phyloP scores from a whole-genome alignment of 2,329 filamentous ascomycete species.

The Calonectria montana region DNA sequence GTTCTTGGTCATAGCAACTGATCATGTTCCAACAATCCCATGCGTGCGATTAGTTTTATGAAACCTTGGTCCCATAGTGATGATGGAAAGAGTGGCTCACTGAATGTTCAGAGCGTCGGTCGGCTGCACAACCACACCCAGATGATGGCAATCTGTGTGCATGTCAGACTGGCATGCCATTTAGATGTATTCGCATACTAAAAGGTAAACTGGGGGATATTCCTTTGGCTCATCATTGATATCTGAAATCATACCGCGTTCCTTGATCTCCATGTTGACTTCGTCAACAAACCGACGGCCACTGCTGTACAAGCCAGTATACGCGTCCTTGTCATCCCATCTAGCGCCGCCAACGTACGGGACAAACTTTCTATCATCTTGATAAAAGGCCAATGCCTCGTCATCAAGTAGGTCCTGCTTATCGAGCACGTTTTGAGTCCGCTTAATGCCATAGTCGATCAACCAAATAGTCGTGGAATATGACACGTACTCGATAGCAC shows the following conservation, averaged over 20 bases:
- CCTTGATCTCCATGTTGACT: neutral
- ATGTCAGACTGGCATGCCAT: neutral
- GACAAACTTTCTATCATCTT: neutral
- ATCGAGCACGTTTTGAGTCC: neutral
- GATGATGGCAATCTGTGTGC: neutral
- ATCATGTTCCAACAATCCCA: too few species aligned
- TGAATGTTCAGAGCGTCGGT: too few species aligned
- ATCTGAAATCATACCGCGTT: neutral
- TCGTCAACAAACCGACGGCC: neutral
- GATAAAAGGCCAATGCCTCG: neutral
- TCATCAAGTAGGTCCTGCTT: neutral
- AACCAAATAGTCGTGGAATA: neutral
- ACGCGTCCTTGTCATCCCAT: neutral
- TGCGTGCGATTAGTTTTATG: too few species aligned
- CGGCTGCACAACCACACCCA: too few species aligned
- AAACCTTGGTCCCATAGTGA: too few species aligned
- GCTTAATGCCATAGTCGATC: neutral
- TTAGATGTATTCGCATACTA: neutral
- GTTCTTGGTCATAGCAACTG: too few species aligned
- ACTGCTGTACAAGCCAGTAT: neutral
- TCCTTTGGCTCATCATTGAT: neutral
- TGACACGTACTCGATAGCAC: neutral
- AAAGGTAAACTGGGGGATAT: neutral
- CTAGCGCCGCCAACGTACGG: neutral
- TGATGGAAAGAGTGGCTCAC: too few species aligned